Percentiles rank a stretch among this genome's conserved stretches.
Conservation (phyloP, 768 basidiomycete species). For the Infundibulicybe gibba region DNA sequence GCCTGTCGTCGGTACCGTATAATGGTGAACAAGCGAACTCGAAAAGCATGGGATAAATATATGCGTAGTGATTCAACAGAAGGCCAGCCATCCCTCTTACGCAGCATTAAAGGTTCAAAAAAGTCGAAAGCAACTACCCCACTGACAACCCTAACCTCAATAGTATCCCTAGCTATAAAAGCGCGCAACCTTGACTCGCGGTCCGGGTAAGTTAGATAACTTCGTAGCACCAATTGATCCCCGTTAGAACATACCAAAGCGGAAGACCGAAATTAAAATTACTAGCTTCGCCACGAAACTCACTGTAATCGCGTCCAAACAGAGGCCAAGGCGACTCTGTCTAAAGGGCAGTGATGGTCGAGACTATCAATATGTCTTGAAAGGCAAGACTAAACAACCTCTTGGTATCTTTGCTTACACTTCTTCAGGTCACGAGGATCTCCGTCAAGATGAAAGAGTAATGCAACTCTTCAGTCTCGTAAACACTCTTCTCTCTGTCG, state of each 20-base stretch:
- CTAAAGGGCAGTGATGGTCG: constrained; percentile 88
- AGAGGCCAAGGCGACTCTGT: constrained; percentile 86
- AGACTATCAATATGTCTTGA: constrained; percentile 89
- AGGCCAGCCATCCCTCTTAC: neutral
- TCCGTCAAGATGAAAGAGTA: constrained; percentile 97
- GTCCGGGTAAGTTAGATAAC: constrained; percentile 78
- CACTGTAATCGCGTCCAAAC: constrained; percentile 94
- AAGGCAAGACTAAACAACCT: constrained; percentile 50
- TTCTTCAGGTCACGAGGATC: constrained; percentile 86
- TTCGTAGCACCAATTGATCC: neutral
- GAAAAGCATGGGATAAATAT: constrained; percentile 99
- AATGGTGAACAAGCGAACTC: constrained; percentile 78
- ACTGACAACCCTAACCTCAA: constrained; percentile 79
- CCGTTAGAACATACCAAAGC: constrained; percentile 79
- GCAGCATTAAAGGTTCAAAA: constrained; percentile 72
- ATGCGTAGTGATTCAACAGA: constrained; percentile 50
- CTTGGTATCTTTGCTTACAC: constrained; percentile 1
- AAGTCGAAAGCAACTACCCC: constrained; percentile 92
- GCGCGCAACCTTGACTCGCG: constrained; percentile 88
- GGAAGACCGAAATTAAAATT: constrained; percentile 79
- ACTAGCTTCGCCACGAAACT: constrained; percentile 84
- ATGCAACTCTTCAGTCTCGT: constrained; percentile 99
- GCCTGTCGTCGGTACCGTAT: constrained; percentile 83
- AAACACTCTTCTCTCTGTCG: constrained; percentile 89
- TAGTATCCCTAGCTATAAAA: no score